A percentile compares a stretch with the other conserved stretches of the same genome.
Conservation (phyloP, 2,329 filamentous ascomycete species). For the Cryphonectria nitschkei region DNA sequence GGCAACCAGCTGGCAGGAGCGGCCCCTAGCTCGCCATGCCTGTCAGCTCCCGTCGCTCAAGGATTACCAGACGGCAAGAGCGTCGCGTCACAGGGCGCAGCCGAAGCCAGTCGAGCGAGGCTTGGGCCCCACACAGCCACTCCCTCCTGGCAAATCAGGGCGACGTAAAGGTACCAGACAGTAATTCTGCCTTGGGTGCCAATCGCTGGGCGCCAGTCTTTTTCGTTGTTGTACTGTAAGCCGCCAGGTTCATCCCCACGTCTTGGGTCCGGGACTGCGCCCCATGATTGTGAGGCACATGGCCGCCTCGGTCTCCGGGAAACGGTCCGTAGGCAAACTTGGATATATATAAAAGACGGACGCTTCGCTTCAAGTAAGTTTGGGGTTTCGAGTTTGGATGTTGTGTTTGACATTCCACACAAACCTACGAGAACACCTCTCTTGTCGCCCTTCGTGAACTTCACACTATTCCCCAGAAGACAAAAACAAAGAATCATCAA, state of each 20-base stretch:
- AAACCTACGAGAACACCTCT: background rate
- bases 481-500: background rate
- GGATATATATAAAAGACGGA: background rate
- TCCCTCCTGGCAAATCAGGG: background rate
- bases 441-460: background rate
- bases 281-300: conserved; percentile 1
- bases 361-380: background rate
- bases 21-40: background rate
- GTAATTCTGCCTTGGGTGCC: background rate
- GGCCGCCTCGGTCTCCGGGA: background rate
- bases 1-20: background rate
- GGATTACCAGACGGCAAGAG: background rate
- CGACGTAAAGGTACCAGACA: background rate
- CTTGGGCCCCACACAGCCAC: background rate
- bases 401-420: background rate
- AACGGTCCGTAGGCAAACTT: background rate
- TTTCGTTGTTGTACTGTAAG: background rate
- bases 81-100: background rate
- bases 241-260: background rate
- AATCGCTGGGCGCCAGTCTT: background rate
- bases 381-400: background rate
- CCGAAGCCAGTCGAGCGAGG: background rate
- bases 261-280: background rate
- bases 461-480: background rate
- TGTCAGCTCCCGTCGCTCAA: background rate